Conservation (phyloP, 768 basidiomycete genomes). For the Xerocomellus dryophilus region DNA sequence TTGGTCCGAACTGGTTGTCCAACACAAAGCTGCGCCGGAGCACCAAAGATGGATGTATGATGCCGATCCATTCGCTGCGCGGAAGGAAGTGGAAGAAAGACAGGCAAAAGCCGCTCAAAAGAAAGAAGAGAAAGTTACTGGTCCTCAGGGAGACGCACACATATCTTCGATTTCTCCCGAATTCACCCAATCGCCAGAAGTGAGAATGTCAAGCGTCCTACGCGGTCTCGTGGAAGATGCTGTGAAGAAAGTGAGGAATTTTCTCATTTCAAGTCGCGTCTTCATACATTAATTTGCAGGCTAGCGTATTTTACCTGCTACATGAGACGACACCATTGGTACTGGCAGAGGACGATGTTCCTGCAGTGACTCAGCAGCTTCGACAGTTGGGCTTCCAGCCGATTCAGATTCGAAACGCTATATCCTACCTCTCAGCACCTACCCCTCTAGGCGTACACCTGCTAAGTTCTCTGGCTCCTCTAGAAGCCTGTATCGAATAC, state of each 20-base stretch:
- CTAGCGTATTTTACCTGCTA: slow-evolving; percentile 47
- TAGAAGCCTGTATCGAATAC: slow-evolving; percentile 83
- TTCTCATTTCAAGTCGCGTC: neutral
- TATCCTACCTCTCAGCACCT: slow-evolving; percentile 54
- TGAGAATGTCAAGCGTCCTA: slow-evolving; percentile 74
- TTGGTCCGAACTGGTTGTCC: slow-evolving; percentile 71
- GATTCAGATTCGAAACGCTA: slow-evolving; percentile 48
- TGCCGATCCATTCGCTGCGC: slow-evolving; percentile 81
- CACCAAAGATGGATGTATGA: slow-evolving; percentile 85
- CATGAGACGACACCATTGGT: slow-evolving; percentile 33
- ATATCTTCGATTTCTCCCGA: slow-evolving; percentile 29
- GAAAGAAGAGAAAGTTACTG: slow-evolving; percentile 34
- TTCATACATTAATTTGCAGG: slow-evolving; percentile 35
- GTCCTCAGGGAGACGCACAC: slow-evolving; percentile 17
- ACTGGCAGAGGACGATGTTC: slow-evolving; percentile 42
- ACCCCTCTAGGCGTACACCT: slow-evolving; percentile 62
- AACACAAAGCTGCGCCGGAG: slow-evolving; percentile 64
- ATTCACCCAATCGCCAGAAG: slow-evolving; percentile 60
- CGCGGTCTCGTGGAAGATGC: slow-evolving; percentile 79
- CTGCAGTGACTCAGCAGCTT: slow-evolving; percentile 53
- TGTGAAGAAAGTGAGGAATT: slow-evolving; percentile 61
- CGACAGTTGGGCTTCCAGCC: slow-evolving; percentile 62
- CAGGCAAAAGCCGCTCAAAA: slow-evolving; percentile 56
- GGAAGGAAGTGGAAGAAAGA: slow-evolving; percentile 60
- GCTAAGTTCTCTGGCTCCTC: slow-evolving; percentile 52